A percentile compares a stretch with the other conserved stretches of the same genome.
Conservation (phyloP, 805 yeast genomes). For the Candida sonorensis region DNA sequence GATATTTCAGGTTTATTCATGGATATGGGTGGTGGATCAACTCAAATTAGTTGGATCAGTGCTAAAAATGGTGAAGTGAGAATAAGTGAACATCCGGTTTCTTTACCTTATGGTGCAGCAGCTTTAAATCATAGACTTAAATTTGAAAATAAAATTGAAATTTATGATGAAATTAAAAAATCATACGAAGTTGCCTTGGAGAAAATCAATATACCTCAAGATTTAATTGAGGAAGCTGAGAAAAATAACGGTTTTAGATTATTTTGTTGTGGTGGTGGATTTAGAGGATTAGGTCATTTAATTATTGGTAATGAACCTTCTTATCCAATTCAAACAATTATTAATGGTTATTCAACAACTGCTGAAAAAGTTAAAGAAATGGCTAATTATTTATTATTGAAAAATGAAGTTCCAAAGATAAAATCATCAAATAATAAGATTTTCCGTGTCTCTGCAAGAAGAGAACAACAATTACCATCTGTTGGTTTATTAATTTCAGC, state of each 20-base stretch:
- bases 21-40: conserved; percentile 70
- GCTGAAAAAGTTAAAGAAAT: conserved; percentile 43
- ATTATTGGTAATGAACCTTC: conserved; percentile 41
- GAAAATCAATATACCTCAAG: conserved; percentile 45
- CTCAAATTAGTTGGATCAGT: conserved; percentile 65
- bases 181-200: conserved; percentile 45
- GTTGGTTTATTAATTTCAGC: conserved; percentile 58
- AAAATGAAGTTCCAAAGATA: conserved; percentile 38
- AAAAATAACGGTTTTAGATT: conserved; percentile 54
- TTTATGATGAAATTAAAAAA: conserved; percentile 47
- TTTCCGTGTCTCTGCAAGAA: conserved; percentile 60
- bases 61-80: conserved; percentile 48
- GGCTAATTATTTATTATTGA: conserved; percentile 45
- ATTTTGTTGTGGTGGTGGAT: conserved; percentile 70
- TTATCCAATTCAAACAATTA: conserved; percentile 64
- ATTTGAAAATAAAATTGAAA: conserved; percentile 39
- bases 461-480: conserved; percentile 64
- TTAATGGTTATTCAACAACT: conserved; percentile 61
- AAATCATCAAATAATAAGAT: conserved; percentile 31
- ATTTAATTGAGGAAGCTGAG: conserved; percentile 42
- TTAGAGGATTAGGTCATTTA: conserved; percentile 63
- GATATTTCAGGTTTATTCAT: conserved; percentile 60
- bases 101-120: conserved; percentile 71
- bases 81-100: conserved; percentile 51
- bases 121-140: conserved; percentile 51